Percentiles rank a stretch among this genome's conserved stretches.
phyloP scores from a whole-genome alignment of 139 green algal species.

The Pleodorina starrii region DNA sequence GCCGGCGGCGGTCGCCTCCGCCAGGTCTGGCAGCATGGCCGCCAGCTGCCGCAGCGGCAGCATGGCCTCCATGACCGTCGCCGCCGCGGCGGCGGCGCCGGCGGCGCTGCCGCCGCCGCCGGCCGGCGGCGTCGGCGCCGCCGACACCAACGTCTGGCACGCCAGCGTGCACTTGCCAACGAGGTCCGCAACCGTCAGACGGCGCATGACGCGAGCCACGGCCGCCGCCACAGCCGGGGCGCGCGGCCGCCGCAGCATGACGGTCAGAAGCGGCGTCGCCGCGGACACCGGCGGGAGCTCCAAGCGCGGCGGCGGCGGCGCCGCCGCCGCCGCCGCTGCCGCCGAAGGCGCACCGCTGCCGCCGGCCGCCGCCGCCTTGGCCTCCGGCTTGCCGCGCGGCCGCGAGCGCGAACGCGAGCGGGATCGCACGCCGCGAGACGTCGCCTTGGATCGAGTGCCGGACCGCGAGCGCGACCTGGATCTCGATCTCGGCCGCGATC shows the following conservation, averaged over 20 bases:
- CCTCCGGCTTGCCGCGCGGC: background rate
- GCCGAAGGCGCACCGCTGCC: background rate
- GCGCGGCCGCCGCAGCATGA: constrained; percentile 19
- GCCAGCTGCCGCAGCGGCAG: background rate
- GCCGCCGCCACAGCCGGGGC: background rate
- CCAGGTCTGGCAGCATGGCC: constrained; percentile 28
- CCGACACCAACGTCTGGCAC: background rate
- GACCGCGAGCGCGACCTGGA: constrained; percentile 18
- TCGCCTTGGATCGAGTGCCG: background rate
- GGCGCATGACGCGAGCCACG: constrained; percentile 28
- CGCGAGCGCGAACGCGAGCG: background rate
- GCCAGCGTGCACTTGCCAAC: background rate
- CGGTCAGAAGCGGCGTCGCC: background rate
- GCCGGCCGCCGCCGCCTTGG: background rate
- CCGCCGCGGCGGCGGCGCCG: constrained; percentile 7
- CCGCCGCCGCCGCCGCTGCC: background rate
- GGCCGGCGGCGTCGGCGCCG: background rate
- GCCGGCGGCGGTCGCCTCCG: constrained; percentile 28
- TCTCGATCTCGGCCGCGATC: background rate
- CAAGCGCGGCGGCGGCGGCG: background rate
- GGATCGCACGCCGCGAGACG: background rate
- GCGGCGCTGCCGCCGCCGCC: background rate
- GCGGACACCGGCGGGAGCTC: constrained; percentile 2
- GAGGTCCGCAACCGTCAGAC: constrained; percentile 28
- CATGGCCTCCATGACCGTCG: constrained; percentile 13